Percentiles rank a stretch among this genome's conserved stretches.
Conservation (phyloP, 495 filamentous ascomycete species). For the Penicillium flavigenum region DNA sequence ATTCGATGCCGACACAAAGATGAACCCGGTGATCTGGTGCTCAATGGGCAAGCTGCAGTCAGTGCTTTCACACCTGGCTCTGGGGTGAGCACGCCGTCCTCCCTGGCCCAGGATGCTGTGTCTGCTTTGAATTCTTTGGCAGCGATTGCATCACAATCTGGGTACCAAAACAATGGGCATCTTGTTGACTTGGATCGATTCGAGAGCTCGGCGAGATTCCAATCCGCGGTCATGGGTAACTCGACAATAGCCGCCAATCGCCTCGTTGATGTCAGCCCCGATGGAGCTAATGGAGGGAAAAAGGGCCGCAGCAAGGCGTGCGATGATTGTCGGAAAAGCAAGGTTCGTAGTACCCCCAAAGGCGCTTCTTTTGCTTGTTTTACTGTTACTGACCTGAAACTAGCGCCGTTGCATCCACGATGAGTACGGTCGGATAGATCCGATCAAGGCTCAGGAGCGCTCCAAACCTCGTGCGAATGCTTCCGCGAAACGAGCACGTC, state of each 20-base stretch:
- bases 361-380: neutral
- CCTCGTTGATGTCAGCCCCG: constrained; percentile 39
- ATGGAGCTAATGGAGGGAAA: constrained; percentile 41
- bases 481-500: constrained; percentile 48
- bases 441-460: constrained; percentile 58
- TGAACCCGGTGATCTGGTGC: constrained; percentile 37
- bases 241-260: constrained; percentile 32
- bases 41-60: constrained; percentile 31
- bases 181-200: constrained; percentile 30
- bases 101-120: constrained; percentile 46
- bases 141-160: constrained; percentile 43
- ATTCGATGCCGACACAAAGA: constrained; percentile 57
- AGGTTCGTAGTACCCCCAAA: constrained; percentile 44
- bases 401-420: constrained; percentile 71
- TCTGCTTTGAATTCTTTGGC: constrained; percentile 47
- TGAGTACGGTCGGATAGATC: constrained; percentile 62
- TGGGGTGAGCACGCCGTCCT: constrained; percentile 34
- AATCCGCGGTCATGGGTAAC: constrained; percentile 28
- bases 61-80: constrained; percentile 34
- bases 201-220: constrained; percentile 31
- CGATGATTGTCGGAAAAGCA: constrained; percentile 66
- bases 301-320: constrained; percentile 63
- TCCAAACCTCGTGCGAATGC: constrained; percentile 57
- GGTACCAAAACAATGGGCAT: constrained; percentile 30
- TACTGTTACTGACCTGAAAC: constrained; percentile 9